A percentile compares a stretch with the other conserved stretches of the same genome.
Evolutionary conservation across 768 basidiomycete genomes (phyloP).

Genomic region (Auricularia heimuer): DNA sequence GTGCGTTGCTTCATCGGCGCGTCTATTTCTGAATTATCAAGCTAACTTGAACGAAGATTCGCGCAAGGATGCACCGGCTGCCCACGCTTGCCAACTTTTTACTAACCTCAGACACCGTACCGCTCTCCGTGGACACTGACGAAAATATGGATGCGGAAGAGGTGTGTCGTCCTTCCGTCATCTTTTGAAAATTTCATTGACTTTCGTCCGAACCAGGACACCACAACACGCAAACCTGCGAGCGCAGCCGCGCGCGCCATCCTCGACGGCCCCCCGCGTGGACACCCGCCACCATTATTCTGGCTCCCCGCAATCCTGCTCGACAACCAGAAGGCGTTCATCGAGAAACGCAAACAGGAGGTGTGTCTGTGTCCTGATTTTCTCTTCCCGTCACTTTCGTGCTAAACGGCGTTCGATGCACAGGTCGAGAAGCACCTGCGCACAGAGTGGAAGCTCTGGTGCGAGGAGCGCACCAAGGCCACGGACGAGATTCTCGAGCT

Average conservation of each 20-base stretch:
- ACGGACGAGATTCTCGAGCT: slow-evolving; percentile 54
- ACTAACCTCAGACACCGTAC: slow-evolving; percentile 58
- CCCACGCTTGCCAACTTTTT: slow-evolving; percentile 68
- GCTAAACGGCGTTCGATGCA: no score
- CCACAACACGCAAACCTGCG: slow-evolving; percentile 33
- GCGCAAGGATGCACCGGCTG: slow-evolving; percentile 65
- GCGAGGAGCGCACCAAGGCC: slow-evolving; percentile 45
- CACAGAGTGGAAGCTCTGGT: slow-evolving; percentile 60
- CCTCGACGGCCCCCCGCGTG: background rate
- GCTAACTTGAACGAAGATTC: slow-evolving; percentile 35
- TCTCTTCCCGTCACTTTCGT: background rate
- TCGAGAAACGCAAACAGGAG: slow-evolving; percentile 52
- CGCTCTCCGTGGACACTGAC: slow-evolving; percentile 15
- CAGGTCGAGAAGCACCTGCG: slow-evolving; percentile 55
- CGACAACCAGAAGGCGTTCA: slow-evolving; percentile 58
- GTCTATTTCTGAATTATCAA: background rate
- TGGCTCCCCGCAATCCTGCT: slow-evolving; percentile 65
- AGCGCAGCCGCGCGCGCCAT: background rate
- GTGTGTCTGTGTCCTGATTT: slow-evolving; percentile 24
- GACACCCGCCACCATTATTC: slow-evolving; percentile 47
- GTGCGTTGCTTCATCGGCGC: slow-evolving; percentile 32
- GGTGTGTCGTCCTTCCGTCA: slow-evolving; percentile 5
- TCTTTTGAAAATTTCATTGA: slow-evolving; percentile 24
- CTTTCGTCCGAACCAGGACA: slow-evolving; percentile 40
- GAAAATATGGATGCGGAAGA: slow-evolving; percentile 19